Evolutionary conservation across 208 protist species (phyloP), one percentile per base, ranked within the genome.

Genomic region (Dictyostelium gargantuum): DNA sequence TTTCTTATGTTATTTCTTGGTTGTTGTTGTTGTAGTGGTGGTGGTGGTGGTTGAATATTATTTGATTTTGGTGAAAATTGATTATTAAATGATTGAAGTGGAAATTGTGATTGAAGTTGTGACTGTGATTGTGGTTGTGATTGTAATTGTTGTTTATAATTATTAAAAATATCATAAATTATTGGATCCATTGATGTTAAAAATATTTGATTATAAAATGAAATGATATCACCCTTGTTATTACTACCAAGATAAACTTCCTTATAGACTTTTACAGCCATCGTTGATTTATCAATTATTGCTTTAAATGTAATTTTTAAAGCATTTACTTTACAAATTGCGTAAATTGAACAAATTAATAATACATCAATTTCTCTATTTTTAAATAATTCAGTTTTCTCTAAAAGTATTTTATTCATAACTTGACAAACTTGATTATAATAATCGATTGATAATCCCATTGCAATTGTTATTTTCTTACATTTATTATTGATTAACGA

Each of bases 311-410:
- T 52, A 23, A 68, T 68, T 19, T 75, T 29, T 13, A 74, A 17
- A n/a, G 6, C 19, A 50, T 89, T 84, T 17, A 84, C 26, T 82
- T 92, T 92, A 82, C 74, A 92, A n/a, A 92, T 35, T 23, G 44
- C 85, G 84, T 92, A 92, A 10, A 92, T 50, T 29, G 76, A 76
- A 50, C 58, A 84, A 26, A 74, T 77, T 6, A 84, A 46, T 32
- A 84, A 35, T 46, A 77, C 46, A 35, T 92, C 85, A 1, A 84
- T 46, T 23, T 46, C 29, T 84, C 85, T 74, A 63, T 76, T 52
- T 54, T 54, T 58, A 8, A 92, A 42, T 6, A 92, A 17, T 6
- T 3, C 2, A 15, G n/a, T 40, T 26, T 75, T 2, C 3, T 84
- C 61, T 1, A 77, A 32, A 3, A 92, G 3, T 29, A 76, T 23